These are phyloP conservation scores for Pestalotiopsis sp. DNA, from an alignment of 2,329 filamentous ascomycete genomes.

Conservation along the genomic window DNA sequence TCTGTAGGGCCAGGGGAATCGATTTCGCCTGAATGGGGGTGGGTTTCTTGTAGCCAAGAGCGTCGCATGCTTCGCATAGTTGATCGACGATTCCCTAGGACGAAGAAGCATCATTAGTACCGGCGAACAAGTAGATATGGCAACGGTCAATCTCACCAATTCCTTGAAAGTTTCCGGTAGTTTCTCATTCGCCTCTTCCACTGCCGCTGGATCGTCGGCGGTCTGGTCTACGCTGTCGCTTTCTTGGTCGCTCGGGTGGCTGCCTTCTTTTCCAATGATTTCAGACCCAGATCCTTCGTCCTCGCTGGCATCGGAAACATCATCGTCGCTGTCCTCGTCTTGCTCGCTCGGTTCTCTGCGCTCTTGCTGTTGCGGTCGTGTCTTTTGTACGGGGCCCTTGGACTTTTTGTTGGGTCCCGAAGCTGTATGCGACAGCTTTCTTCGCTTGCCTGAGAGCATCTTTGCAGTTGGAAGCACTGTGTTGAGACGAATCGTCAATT, in stretches of 20 bases:
- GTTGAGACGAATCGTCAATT: not conserved
- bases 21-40: constrained; percentile 88
- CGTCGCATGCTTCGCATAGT: constrained; percentile 84
- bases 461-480: not conserved
- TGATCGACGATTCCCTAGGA: constrained; percentile 73
- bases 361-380: not conserved
- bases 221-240: constrained; percentile 26
- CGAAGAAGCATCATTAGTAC: constrained; percentile 32
- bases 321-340: constrained; percentile 21
- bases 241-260: constrained; percentile 18
- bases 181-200: constrained; percentile 20
- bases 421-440: constrained; percentile 39
- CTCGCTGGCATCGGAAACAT: constrained; percentile 17
- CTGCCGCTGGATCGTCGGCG: constrained; percentile 27
- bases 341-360: not conserved
- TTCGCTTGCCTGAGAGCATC: constrained; percentile 43
- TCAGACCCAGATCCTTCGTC: not conserved
- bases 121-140: not conserved
- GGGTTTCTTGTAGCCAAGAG: constrained; percentile 80
- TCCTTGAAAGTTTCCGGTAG: constrained; percentile 67
- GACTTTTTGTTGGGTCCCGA: not conserved
- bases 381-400: not conserved
- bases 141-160: not conserved
- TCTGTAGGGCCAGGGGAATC: constrained; percentile 78
- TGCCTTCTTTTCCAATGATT: not conserved